Percentiles rank a stretch among this genome's conserved stretches.
phyloP scores from a whole-genome alignment of 2,329 filamentous ascomycete species.

The Ascochyta koolunga region DNA sequence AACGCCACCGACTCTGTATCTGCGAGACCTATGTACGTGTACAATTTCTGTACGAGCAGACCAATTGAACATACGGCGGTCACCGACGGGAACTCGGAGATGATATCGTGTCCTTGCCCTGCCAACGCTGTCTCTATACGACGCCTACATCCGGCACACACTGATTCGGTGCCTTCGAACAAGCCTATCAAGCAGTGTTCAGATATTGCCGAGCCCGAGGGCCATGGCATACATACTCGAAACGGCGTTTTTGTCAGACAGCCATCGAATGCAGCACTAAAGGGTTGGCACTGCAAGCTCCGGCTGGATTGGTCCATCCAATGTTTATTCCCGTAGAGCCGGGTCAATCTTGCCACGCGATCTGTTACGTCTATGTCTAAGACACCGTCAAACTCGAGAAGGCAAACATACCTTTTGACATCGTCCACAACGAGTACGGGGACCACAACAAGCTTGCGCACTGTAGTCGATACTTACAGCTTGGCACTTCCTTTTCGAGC shows the following conservation, averaged over 20 bases:
- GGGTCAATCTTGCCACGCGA: not conserved
- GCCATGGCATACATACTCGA: conserved; percentile 25
- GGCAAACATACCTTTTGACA: not conserved
- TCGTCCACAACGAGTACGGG: not conserved
- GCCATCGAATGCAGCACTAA: conserved; percentile 43
- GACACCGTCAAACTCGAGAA: not conserved
- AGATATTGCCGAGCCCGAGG: not conserved
- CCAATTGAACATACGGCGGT: not conserved
- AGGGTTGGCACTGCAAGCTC: conserved; percentile 45
- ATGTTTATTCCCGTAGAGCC: conserved; percentile 18
- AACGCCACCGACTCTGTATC: not conserved
- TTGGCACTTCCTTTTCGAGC: conserved; percentile 10
- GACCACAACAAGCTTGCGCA: not conserved
- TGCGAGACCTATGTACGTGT: not conserved
- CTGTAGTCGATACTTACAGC: conserved; percentile 6
- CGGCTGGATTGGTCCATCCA: conserved; percentile 28
- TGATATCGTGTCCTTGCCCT: not conserved
- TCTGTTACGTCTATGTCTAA: not conserved
- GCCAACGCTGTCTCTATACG: not conserved
- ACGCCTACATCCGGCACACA: not conserved
- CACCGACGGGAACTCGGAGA: not conserved
- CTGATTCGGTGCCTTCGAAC: not conserved
- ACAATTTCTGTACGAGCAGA: not conserved
- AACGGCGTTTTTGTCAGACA: conserved; percentile 29
- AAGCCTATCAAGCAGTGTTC: not conserved